These are phyloP conservation scores for Domatiomyces catenatus DNA, from an alignment of 2,329 filamentous ascomycete species.

Conservation along the genomic window DNA sequence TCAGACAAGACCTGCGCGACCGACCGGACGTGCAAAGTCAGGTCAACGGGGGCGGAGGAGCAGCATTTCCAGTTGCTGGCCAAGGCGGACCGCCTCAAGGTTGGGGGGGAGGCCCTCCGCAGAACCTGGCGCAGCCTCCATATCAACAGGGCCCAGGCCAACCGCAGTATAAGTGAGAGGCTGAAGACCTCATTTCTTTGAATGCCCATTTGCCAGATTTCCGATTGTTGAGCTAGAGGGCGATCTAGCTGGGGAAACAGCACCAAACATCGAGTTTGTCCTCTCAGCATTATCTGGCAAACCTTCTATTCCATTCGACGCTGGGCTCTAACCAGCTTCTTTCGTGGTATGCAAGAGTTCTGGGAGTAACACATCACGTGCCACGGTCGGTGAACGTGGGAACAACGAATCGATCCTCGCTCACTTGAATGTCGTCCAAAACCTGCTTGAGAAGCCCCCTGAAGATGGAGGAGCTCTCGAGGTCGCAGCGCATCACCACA, in stretches of 20 bases:
- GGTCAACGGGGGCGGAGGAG: slow-evolving; percentile 5
- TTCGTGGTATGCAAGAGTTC: neutral
- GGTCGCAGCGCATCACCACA: neutral
- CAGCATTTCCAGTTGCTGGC: slow-evolving; percentile 4
- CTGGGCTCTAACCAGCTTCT: too few relatives aligned
- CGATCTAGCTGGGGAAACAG: neutral
- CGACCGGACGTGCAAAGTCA: slow-evolving; percentile 15
- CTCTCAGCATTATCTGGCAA: neutral
- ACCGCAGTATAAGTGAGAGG: neutral
- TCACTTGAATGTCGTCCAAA: too few relatives aligned
- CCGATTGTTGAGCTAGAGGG: neutral
- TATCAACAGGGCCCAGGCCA: slow-evolving; percentile 1
- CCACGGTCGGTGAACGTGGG: neutral
- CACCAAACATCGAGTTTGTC: neutral
- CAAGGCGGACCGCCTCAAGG: slow-evolving; percentile 46
- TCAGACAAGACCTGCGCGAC: slow-evolving; percentile 16
- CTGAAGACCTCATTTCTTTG: neutral
- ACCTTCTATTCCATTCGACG: neutral
- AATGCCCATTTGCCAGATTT: neutral
- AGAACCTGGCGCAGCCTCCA: slow-evolving; percentile 43
- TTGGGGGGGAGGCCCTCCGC: slow-evolving; percentile 80
- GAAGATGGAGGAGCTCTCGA: neutral
- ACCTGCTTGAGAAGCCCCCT: too few relatives aligned
- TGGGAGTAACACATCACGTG: neutral
- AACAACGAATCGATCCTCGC: too few relatives aligned